phyloP scores from a whole-genome alignment of 2,329 filamentous ascomycete species.

The Alternaria novae-zelandiae region DNA sequence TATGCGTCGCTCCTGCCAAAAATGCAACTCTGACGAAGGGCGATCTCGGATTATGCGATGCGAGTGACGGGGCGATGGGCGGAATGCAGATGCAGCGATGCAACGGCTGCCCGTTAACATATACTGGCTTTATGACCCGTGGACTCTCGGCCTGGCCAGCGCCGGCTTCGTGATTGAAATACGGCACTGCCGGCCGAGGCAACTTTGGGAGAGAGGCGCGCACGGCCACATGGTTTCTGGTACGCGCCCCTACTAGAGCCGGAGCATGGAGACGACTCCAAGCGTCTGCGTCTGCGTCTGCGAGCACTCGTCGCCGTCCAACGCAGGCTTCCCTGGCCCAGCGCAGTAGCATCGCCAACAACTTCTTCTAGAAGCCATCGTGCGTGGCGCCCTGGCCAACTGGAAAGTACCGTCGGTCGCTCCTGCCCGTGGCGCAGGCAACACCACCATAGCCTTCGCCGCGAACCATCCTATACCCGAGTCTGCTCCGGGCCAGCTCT shows the following conservation, averaged over 20 bases:
- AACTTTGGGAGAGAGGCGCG: not conserved
- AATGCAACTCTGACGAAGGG: constrained; percentile 36
- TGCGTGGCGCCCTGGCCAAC: not conserved
- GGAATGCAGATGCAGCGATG: not conserved
- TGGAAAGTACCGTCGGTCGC: constrained; percentile 2
- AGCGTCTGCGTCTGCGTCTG: not conserved
- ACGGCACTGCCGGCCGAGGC: constrained; percentile 13
- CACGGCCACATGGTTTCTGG: constrained; percentile 17
- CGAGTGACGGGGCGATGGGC: not conserved
- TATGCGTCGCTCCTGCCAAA: constrained; percentile 27
- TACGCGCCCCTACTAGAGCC: constrained; percentile 10
- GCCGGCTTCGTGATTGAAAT: not conserved
- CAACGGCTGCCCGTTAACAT: not conserved
- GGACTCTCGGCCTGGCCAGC: not conserved
- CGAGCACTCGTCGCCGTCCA: not conserved
- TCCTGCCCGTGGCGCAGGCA: constrained; percentile 9
- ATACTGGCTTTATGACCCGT: too few species aligned
- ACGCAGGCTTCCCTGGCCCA: constrained; percentile 3
- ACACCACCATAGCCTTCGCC: not conserved
- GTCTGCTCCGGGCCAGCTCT: not conserved
- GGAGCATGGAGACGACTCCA: constrained; percentile 2
- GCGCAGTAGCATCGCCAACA: constrained; percentile 1
- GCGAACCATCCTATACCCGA: not conserved
- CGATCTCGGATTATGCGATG: constrained; percentile 8
- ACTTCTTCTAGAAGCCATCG: constrained; percentile 12